These are phyloP conservation scores for Naegleria fowleri DNA, from an alignment of 208 protist genomes.

Conservation along the genomic window DNA sequence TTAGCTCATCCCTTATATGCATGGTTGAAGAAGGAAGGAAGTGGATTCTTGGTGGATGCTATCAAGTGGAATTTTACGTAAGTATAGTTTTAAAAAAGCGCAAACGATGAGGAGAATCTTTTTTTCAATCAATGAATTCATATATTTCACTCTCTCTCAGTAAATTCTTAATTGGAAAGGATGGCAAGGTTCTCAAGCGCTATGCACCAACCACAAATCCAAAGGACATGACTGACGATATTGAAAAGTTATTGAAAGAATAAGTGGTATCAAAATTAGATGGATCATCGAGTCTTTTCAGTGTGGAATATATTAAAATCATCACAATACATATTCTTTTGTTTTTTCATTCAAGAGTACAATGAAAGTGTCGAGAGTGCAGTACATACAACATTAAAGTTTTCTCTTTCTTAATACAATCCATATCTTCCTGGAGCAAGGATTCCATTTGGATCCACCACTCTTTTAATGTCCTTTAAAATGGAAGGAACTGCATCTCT, in stretches of 20 bases:
- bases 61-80: conserved; percentile 92
- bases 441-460: not conserved
- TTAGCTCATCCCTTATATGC: conserved; percentile 70
- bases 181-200: conserved; percentile 37
- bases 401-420: not conserved
- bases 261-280: not conserved
- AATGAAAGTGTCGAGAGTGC: too few relatives aligned
- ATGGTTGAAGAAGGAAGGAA: conserved; percentile 62
- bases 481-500: not conserved
- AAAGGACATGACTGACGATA: conserved; percentile 28
- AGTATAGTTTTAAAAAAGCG: conserved; percentile 62
- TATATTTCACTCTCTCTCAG: not conserved
- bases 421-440: not conserved
- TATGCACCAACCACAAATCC: conserved; percentile 36
- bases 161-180: conserved; percentile 62
- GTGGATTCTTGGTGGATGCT: conserved; percentile 55
- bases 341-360: too few relatives aligned
- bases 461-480: not conserved
- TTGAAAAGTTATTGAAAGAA: conserved; percentile 30
- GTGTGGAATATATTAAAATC: too few relatives aligned
- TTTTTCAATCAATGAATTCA: conserved; percentile 31
- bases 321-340: too few relatives aligned
- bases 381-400: too few relatives aligned
- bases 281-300: too few relatives aligned
- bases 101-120: conserved; percentile 31